Conservation (phyloP, 306 rosid genomes). For the Senna tora region DNA sequence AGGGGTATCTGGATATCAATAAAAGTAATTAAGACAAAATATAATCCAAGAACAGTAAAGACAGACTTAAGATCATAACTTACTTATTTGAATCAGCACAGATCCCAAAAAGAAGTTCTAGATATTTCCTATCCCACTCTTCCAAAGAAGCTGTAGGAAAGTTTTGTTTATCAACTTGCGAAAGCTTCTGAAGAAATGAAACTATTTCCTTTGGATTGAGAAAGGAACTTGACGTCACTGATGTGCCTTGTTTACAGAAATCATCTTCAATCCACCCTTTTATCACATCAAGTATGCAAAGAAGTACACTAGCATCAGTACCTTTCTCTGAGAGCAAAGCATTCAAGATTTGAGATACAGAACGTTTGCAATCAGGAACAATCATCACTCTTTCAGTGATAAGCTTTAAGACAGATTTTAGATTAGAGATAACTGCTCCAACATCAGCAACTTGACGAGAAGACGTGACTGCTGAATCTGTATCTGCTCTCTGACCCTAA, state of each 20-base stretch:
- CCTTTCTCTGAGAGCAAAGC: slow-evolving; percentile 89
- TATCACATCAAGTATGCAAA: slow-evolving; percentile 94
- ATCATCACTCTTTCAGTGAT: slow-evolving; percentile 90
- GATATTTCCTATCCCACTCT: slow-evolving; percentile 92
- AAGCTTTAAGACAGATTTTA: slow-evolving; percentile 84
- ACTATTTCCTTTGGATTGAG: slow-evolving; percentile 86
- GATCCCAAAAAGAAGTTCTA: slow-evolving; percentile 81
- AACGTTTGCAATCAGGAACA: slow-evolving; percentile 84
- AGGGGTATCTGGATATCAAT: slow-evolving; percentile 62
- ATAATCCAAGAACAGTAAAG: slow-evolving; percentile 28
- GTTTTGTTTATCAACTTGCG: slow-evolving; percentile 87
- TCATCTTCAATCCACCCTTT: slow-evolving; percentile 98
- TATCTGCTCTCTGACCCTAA: slow-evolving; percentile 86
- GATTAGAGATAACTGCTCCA: slow-evolving; percentile 80
- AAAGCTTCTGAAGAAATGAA: slow-evolving; percentile 93
- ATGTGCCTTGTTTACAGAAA: slow-evolving; percentile 72
- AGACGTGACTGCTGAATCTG: slow-evolving; percentile 89
- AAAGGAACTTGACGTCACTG: slow-evolving; percentile 65
- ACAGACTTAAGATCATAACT: slow-evolving; percentile 41
- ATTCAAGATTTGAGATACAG: slow-evolving; percentile 84
- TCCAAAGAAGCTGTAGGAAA: slow-evolving; percentile 65
- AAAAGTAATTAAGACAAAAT: slow-evolving; percentile 32
- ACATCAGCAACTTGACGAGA: slow-evolving; percentile 88
- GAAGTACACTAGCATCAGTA: slow-evolving; percentile 90
- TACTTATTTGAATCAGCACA: slow-evolving; percentile 91